Base-by-base conservation (phyloP, 2,329 filamentous ascomycete species). In the Colletotrichum ledebouriae region DNA sequence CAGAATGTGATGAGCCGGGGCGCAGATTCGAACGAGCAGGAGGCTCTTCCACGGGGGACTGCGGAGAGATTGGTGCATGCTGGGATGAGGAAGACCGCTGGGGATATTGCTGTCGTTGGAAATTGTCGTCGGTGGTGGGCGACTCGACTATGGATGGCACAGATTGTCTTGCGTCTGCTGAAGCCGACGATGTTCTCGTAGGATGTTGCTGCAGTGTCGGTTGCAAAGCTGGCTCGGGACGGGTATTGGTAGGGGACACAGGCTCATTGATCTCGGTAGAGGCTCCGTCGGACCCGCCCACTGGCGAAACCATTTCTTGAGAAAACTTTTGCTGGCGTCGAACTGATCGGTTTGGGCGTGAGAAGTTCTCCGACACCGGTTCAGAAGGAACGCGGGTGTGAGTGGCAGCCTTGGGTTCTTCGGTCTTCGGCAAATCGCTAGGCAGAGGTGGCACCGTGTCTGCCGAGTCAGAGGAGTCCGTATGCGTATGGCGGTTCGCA, bases 371-470 rank as follows among this genome's bases (percentile, higher is more conserved):
- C 6, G 82, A 77, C 9, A 83, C 79, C 3, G 92, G 90, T 74
- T 95, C 93, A 4, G 93, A 93, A 74, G 91, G 88, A 1, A 92
- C 88, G 72, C 89, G 85, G 6, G 84, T 81, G 39, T 94, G 79
- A 6, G 83, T 82, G 61, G 88, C 82, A 29, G 84, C 85, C 52
- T 80, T 78, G 34, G 83, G 83, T 57, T 81, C 81, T 57, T 84
- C 84, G 7, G 6, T 9, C 29, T 29, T 29, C 29, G 83, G 83
- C 58, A 81, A 81, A 57, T 85, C 84, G 25, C 82, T 76, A 10
- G 67, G 84, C 83, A 59, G 66, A 33, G 73, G 73, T 33, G 63
- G 59, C 13, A 61, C 70, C 0, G 71, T 55, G n/a, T 78, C 76
- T 4, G 67, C 50, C 6, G 71, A 71, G 69, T 90, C 89, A 41